Evolutionary conservation across 192 early-diverging fungal genomes (phyloP).

Genomic region (Diversispora eburnea): DNA sequence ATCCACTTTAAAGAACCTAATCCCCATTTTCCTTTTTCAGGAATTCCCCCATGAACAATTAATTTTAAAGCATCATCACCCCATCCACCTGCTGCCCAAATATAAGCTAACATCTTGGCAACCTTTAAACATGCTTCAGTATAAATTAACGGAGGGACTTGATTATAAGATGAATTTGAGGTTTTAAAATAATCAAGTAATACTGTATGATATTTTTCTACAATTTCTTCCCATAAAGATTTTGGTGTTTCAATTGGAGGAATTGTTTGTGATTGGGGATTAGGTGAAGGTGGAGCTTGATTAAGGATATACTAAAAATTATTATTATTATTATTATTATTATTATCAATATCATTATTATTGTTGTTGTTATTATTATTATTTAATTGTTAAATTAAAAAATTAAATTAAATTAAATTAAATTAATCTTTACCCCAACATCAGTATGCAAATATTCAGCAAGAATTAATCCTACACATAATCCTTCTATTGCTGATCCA

Average conservation of each 20-base stretch:
- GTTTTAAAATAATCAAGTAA: constrained; percentile 61
- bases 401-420: not conserved
- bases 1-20: constrained; percentile 42
- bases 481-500: constrained; percentile 67
- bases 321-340: too few species aligned
- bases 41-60: constrained; percentile 33
- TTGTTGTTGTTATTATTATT: too few species aligned
- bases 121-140: constrained; percentile 66
- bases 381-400: too few species aligned
- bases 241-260: constrained; percentile 36
- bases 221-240: constrained; percentile 51
- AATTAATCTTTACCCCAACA: constrained; percentile 46
- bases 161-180: constrained; percentile 37
- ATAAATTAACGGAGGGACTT: constrained; percentile 57
- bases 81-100: constrained; percentile 41
- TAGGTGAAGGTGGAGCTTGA: constrained; percentile 25
- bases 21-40: constrained; percentile 31
- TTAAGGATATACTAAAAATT: not conserved
- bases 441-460: constrained; percentile 59
- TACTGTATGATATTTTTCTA: constrained; percentile 66
- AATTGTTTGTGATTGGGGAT: constrained; percentile 14
- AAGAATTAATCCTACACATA: constrained; percentile 59
- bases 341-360: too few species aligned
- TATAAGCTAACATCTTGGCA: constrained; percentile 55
- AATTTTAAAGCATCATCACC: constrained; percentile 36